A percentile compares a stretch with the other conserved stretches of the same genome.
Evolutionary conservation across 495 filamentous ascomycete species (phyloP).

Genomic region (Podospora bellae-mahoneyi): DNA sequence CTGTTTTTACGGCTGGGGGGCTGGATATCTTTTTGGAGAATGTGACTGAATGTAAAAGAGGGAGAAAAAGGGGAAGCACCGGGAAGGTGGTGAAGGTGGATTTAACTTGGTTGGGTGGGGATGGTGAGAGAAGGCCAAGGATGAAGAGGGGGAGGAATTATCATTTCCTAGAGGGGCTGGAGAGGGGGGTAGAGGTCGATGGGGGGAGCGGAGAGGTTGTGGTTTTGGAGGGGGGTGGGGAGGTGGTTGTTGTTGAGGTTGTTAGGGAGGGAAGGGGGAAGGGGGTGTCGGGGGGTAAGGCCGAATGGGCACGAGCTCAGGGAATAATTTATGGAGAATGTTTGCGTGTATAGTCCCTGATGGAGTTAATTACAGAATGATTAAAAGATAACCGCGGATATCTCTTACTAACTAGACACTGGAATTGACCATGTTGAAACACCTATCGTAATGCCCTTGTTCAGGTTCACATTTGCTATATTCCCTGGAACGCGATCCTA

Average conservation of each 20-base stretch:
- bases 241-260: conserved; percentile 19
- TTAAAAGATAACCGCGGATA: too few species aligned
- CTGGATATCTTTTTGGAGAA: not conserved
- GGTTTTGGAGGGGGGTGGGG: conserved; percentile 6
- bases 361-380: too few species aligned
- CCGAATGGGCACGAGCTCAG: not conserved
- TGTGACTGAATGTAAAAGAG: not conserved
- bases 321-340: too few species aligned
- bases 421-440: too few species aligned
- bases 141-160: not conserved
- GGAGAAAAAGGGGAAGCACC: not conserved
- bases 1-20: not conserved
- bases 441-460: too few species aligned
- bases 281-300: too few species aligned
- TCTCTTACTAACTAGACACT: too few species aligned
- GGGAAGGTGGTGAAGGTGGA: not conserved
- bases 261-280: not conserved
- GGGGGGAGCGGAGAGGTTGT: conserved; percentile 4
- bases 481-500: too few species aligned
- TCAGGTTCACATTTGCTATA: too few species aligned
- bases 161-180: not conserved
- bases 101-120: not conserved
- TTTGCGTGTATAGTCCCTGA: too few species aligned
- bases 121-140: not conserved
- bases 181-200: not conserved